These are phyloP conservation scores for Alternaria brassicicola DNA, from an alignment of 2,329 filamentous ascomycete species.

Conservation along the genomic window DNA sequence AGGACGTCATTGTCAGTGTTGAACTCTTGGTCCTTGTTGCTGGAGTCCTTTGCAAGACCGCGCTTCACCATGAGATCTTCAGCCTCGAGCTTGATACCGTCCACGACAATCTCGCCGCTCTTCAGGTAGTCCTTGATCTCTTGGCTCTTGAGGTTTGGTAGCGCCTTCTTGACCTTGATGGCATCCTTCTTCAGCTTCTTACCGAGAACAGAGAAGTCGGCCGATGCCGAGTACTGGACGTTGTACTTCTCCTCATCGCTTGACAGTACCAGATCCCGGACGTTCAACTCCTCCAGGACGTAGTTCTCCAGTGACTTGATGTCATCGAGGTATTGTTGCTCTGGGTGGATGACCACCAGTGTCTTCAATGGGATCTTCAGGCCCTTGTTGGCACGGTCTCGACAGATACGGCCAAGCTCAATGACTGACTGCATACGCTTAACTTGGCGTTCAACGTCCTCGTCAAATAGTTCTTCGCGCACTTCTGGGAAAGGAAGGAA, in stretches of 20 bases:
- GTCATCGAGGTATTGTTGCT: conserved; percentile 83
- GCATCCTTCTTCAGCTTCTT: conserved; percentile 98
- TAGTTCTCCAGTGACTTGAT: conserved; percentile 85
- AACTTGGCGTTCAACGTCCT: conserved; percentile 83
- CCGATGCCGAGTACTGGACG: conserved; percentile 86
- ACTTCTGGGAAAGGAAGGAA: conserved; percentile 92
- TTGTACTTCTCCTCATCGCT: conserved; percentile 89
- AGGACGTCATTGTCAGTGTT: conserved; percentile 90
- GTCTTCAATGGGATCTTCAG: conserved; percentile 92
- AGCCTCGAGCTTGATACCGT: conserved; percentile 80
- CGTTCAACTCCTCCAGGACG: conserved; percentile 88
- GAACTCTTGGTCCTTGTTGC: conserved; percentile 77
- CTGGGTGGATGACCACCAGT: conserved; percentile 84
- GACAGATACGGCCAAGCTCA: conserved; percentile 82
- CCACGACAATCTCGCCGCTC: conserved; percentile 77
- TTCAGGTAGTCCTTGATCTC: conserved; percentile 80
- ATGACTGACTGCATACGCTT: conserved; percentile 95
- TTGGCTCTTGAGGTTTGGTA: conserved; percentile 77
- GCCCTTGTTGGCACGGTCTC: conserved; percentile 82
- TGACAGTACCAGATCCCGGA: conserved; percentile 82
- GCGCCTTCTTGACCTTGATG: conserved; percentile 85
- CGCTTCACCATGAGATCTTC: conserved; percentile 85
- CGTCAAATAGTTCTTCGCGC: conserved; percentile 84
- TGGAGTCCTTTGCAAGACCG: conserved; percentile 73
- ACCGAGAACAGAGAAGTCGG: conserved; percentile 92